These are phyloP conservation scores for Peniophora sp. DNA, from an alignment of 1,284 basidiomycete species.

Conservation along the genomic window DNA sequence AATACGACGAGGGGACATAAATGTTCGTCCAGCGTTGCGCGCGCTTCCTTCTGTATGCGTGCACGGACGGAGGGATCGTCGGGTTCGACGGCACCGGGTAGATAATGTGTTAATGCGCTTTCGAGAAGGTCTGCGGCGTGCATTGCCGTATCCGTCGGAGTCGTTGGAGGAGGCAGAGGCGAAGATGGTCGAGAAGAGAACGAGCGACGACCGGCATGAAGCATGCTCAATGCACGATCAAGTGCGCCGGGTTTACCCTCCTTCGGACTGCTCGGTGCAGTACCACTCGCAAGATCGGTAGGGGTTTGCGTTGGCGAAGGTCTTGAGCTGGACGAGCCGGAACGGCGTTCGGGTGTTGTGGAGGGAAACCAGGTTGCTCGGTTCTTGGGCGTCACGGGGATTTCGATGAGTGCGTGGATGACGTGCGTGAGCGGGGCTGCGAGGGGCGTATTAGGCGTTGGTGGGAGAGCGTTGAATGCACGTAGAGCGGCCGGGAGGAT, in stretches of 20 bases:
- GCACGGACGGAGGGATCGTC: conserved; percentile 55
- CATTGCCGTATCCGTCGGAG: conserved; percentile 43
- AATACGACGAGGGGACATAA: conserved; percentile 71
- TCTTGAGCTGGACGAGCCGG: conserved; percentile 16
- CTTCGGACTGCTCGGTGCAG: conserved; percentile 19
- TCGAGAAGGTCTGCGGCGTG: conserved; percentile 64
- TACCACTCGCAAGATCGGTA: conserved; percentile 15
- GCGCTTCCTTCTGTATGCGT: conserved; percentile 37
- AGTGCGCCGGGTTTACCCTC: conserved; percentile 42
- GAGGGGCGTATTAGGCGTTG: conserved; percentile 53
- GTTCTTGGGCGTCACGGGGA: conserved; percentile 53
- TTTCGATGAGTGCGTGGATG: conserved; percentile 65
- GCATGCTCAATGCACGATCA: conserved; percentile 54
- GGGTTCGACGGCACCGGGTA: conserved; percentile 54
- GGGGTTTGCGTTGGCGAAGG: conserved; percentile 8
- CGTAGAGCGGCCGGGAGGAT: conserved; percentile 53
- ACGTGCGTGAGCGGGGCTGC: conserved; percentile 63
- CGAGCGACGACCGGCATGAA: conserved; percentile 47
- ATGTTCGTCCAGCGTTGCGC: conserved; percentile 64
- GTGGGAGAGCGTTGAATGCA: conserved; percentile 53
- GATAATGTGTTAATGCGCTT: conserved; percentile 50
- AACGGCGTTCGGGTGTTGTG: conserved; percentile 12
- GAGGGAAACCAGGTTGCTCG: conserved; percentile 42
- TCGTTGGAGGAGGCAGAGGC: conserved; percentile 23
- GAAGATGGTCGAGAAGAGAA: conserved; percentile 45